Conservation (phyloP, 2,329 filamentous ascomycete species). For the Plectosphaerella cucumerina region DNA sequence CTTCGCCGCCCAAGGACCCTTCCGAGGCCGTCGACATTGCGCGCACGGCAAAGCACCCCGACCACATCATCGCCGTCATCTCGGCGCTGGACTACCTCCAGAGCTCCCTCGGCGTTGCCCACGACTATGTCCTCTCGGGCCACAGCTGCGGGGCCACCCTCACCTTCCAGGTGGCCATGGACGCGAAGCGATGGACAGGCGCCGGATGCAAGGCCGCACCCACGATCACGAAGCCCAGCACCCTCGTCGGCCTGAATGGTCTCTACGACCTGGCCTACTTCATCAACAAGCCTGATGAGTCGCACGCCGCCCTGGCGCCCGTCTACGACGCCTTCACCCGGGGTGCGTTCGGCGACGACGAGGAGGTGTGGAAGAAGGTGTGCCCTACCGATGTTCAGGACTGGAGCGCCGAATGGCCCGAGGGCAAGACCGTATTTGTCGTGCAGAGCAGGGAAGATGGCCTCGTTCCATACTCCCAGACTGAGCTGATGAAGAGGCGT, state of each 20-base stretch:
- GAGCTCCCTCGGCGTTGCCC: constrained; percentile 37
- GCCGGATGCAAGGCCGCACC: constrained; percentile 8
- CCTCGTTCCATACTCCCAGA: constrained; percentile 9
- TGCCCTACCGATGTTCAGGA: constrained; percentile 28
- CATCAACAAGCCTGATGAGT: constrained; percentile 26
- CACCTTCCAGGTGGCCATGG: constrained; percentile 39
- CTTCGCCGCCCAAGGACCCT: background rate
- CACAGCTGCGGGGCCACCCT: constrained; percentile 60
- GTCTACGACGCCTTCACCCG: constrained; percentile 38
- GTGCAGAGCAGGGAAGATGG: constrained; percentile 9
- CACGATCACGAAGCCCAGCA: constrained; percentile 14
- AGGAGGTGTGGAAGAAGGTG: constrained; percentile 30
- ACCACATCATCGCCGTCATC: constrained; percentile 54
- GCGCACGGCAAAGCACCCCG: constrained; percentile 50
- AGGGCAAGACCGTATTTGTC: constrained; percentile 5
- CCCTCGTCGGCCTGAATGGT: constrained; percentile 44
- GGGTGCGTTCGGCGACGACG: constrained; percentile 41
- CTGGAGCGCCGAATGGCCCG: constrained; percentile 7
- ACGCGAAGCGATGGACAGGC: constrained; percentile 1
- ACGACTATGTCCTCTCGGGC: constrained; percentile 51
- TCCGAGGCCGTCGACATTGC: constrained; percentile 16
- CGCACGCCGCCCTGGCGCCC: constrained; percentile 16
- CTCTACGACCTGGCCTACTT: constrained; percentile 42
- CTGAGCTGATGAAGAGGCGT: constrained; percentile 5
- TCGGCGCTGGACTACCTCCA: constrained; percentile 43